Conservation (phyloP, 192 early-diverging fungal species). For the Phlyctochytrium arcticum region DNA sequence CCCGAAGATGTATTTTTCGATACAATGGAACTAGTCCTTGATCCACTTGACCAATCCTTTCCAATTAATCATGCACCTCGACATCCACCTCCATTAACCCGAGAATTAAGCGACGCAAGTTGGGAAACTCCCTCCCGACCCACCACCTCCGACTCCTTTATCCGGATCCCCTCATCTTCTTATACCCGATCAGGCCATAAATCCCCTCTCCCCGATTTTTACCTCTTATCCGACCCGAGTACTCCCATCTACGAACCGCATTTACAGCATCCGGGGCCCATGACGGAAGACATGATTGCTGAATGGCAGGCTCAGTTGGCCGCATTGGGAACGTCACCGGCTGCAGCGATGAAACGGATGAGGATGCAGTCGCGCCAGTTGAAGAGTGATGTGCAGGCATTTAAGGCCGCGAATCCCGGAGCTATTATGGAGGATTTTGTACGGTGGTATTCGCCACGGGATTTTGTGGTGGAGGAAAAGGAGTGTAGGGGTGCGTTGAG, state of each 20-base stretch:
- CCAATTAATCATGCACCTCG: too few relatives aligned
- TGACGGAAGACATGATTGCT: conserved; percentile 87
- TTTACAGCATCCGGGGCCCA: conserved; percentile 61
- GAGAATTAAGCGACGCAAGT: neutral
- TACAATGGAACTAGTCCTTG: conserved; percentile 15
- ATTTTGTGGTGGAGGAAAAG: conserved; percentile 69
- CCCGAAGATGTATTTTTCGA: conserved; percentile 32
- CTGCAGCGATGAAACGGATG: conserved; percentile 69
- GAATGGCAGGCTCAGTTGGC: conserved; percentile 77
- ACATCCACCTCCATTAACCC: neutral
- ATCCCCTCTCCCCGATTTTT: conserved; percentile 5
- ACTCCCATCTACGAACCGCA: conserved; percentile 1
- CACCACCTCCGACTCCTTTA: conserved; percentile 11
- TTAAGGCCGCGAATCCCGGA: conserved; percentile 90
- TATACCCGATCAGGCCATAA: neutral
- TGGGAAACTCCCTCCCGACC: neutral
- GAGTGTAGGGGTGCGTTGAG: conserved; percentile 51
- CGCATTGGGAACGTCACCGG: conserved; percentile 66
- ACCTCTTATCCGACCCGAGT: neutral
- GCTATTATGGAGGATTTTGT: conserved; percentile 82
- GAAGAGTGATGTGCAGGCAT: conserved; percentile 76
- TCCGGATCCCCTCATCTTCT: conserved; percentile 1
- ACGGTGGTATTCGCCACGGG: conserved; percentile 92
- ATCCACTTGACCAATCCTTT: too few relatives aligned
- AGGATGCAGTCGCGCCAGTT: conserved; percentile 74